These are phyloP conservation scores for Oryza nivara DNA, from an alignment of 176 grass and related monocot genomes.

Conservation along the genomic window DNA sequence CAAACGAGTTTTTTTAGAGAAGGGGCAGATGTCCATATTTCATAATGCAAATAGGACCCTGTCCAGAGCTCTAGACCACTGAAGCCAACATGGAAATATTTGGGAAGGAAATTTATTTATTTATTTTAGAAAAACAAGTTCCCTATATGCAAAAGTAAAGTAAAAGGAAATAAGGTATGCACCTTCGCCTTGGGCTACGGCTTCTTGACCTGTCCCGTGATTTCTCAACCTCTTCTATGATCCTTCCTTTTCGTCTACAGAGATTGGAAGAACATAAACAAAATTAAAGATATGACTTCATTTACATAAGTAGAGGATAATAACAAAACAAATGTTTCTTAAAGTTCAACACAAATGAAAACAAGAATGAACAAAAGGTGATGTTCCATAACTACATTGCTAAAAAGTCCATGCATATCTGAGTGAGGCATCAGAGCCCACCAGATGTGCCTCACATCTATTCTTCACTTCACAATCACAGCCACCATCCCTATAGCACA, in stretches of 20 bases:
- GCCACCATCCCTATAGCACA: neutral
- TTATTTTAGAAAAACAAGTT: neutral
- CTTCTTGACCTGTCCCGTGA: conserved; percentile 81
- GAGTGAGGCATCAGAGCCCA: neutral
- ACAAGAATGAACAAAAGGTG: neutral
- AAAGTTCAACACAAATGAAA: neutral
- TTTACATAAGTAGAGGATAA: neutral
- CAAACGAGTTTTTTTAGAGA: neutral
- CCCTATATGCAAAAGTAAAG: neutral
- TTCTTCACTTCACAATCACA: neutral
- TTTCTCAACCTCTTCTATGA: conserved; percentile 61
- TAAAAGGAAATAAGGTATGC: conserved; percentile 10
- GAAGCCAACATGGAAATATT: neutral
- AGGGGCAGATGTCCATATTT: neutral
- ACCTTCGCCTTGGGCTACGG: conserved; percentile 80
- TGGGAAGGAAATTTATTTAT: neutral
- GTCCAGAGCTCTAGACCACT: neutral
- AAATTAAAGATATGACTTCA: neutral
- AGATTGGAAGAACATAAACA: conserved; percentile 15
- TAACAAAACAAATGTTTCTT: neutral
- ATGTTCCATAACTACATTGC: neutral
- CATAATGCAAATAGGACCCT: neutral
- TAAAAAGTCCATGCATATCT: neutral
- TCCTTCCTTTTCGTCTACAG: conserved; percentile 79
- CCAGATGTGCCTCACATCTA: neutral